These are phyloP conservation scores for Fusarium sp. DNA, from an alignment of 2,329 filamentous ascomycete species.

Conservation along the genomic window DNA sequence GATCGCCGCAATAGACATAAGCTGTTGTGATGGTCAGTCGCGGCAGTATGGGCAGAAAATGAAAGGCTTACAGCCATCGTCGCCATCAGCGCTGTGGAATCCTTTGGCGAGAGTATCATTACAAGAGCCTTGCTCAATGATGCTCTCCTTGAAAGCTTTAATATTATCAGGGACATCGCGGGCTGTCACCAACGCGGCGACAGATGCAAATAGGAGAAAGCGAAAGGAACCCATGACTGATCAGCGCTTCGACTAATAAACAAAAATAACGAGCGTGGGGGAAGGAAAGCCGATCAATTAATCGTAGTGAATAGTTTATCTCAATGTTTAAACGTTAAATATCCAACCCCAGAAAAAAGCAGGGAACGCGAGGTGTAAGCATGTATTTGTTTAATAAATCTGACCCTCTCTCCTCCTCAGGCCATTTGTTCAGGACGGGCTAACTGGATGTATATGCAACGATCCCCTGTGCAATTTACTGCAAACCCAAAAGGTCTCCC, in stretches of 20 bases:
- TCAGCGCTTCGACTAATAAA: not conserved
- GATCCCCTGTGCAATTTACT: no score
- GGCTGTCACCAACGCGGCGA: slow-evolving; percentile 46
- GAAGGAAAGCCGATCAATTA: slow-evolving; percentile 5
- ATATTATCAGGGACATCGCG: slow-evolving; percentile 59
- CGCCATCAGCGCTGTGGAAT: slow-evolving; percentile 57
- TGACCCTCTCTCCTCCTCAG: no score
- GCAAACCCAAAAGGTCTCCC: no score
- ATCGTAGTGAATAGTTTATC: slow-evolving; percentile 17
- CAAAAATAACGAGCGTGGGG: slow-evolving; percentile 26
- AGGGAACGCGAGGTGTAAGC: not conserved
- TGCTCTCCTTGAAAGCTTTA: slow-evolving; percentile 56
- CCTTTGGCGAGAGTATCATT: slow-evolving; percentile 55
- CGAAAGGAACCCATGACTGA: slow-evolving; percentile 40
- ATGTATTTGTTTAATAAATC: not conserved
- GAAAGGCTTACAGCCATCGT: slow-evolving; percentile 52
- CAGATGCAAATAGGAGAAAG: slow-evolving; percentile 40
- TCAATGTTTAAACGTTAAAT: slow-evolving; percentile 15
- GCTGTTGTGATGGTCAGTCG: slow-evolving; percentile 39
- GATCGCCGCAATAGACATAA: slow-evolving; percentile 63
- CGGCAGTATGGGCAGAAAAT: no score
- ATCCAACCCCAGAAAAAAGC: not conserved
- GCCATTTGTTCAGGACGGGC: no score
- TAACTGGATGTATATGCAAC: no score
- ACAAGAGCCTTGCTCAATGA: slow-evolving; percentile 56